Evolutionary conservation across 2,329 filamentous ascomycete genomes (phyloP).

Genomic region (Tolypocladium endophyticum): DNA sequence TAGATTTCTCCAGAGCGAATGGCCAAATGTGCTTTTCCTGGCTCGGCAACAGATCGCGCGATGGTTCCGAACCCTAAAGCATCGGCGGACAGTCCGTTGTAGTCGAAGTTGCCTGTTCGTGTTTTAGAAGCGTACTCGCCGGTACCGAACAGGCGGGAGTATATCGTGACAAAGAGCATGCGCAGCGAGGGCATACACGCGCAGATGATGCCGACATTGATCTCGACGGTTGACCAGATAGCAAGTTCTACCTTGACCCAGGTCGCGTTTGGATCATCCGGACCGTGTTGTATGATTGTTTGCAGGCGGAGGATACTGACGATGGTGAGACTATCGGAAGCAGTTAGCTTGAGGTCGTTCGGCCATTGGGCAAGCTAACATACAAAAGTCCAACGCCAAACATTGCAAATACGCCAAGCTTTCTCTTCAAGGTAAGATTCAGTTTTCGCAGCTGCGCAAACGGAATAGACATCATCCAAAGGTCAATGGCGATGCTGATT

Average conservation of each 20-base stretch:
- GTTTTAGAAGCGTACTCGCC: not conserved
- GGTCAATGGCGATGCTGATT: not conserved
- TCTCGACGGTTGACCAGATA: not conserved
- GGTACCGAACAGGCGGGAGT: not conserved
- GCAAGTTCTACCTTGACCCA: not conserved
- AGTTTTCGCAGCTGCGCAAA: not conserved
- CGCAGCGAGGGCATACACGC: not conserved
- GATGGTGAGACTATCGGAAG: not conserved
- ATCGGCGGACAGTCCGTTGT: not conserved
- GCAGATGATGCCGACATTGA: not conserved
- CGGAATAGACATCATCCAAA: not conserved
- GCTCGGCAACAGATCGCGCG: not conserved
- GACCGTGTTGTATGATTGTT: not conserved
- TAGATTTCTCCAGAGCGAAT: not conserved
- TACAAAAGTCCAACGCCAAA: not conserved
- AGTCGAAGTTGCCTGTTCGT: not conserved
- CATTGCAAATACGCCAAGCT: not conserved
- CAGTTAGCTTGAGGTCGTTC: not conserved
- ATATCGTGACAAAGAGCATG: not conserved
- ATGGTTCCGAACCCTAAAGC: not conserved
- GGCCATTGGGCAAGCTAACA: not conserved
- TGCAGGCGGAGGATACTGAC: not conserved
- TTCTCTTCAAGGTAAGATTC: not conserved
- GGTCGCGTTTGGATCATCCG: not conserved
- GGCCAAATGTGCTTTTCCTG: not conserved